Evolutionary conservation across 225 moss, liverwort and hornwort genomes (phyloP).

Genomic region (Pleurozium schreberi): DNA sequence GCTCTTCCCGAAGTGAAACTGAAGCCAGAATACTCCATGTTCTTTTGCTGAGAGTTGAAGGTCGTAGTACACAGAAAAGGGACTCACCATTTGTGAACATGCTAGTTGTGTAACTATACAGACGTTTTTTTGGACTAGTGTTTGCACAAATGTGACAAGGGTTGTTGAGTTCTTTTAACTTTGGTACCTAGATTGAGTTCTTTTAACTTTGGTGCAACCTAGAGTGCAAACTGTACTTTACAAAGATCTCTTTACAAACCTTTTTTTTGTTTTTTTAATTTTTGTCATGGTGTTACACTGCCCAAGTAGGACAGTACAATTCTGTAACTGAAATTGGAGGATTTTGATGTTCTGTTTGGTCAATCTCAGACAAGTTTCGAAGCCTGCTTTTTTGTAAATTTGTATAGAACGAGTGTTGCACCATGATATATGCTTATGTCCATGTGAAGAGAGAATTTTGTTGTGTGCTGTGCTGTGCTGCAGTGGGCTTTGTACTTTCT

Average conservation of each 20-base stretch:
- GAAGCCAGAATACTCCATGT: slow-evolving; percentile 24
- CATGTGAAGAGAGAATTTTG: no score
- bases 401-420: no score
- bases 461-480: not conserved
- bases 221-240: not conserved
- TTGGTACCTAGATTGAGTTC: not conserved
- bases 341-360: not conserved
- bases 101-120: not conserved
- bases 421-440: not conserved
- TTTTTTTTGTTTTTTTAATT: not conserved
- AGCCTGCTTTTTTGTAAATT: not conserved
- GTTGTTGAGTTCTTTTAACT: not conserved
- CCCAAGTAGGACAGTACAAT: not conserved
- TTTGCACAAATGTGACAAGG: not conserved
- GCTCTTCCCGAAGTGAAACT: slow-evolving; percentile 23
- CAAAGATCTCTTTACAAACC: not conserved
- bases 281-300: not conserved
- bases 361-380: not conserved
- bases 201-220: no score
- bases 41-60: slow-evolving; percentile 16
- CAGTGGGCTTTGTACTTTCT: not conserved
- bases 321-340: not conserved
- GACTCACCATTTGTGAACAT: not conserved
- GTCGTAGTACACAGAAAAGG: not conserved
- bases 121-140: not conserved